Evolutionary conservation across 2,329 filamentous ascomycete genomes (phyloP), one percentile per base, ranked within the genome.

Genomic region (Penicillium sclerotigenum): DNA sequence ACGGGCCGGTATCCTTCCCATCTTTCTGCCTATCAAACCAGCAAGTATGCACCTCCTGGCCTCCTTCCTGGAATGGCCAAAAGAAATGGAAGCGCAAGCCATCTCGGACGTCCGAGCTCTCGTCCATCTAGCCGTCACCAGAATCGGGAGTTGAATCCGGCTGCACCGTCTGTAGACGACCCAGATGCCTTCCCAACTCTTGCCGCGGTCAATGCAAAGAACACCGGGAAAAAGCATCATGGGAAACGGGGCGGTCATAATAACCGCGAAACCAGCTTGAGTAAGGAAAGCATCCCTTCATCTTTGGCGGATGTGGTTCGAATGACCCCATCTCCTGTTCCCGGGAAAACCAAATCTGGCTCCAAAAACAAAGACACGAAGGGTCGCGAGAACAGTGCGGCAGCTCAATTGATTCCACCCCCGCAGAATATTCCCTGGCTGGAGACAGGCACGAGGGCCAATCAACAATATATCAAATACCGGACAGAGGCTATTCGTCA

Each of bases 401-500:
- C 91, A 29, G 89, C 91, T 16, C 87, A 90, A 71, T 87, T 90
- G 2, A 97, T 99, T 54, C 84, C 90, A 18, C 85, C 87, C 55
- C 94, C 94, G 10, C 91, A 94, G 69, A 89, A 97, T 65, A 91
- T 99, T 45, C 94, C 94, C 0, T 99, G 94, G 94, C 79, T 97
- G 4, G 93, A 97, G 74, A 97, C 94, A 2, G 94, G 94, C 22
- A 87, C 93, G 51, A 86, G 85, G 61, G 90, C 90, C 62, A 97
- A 99, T 73, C 91, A 92, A 74, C 88, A 91, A 24, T 99, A 99
- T 72, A 84, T 99, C 64, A 96, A 96, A 77, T 91, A 92, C 64
- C 88, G 94, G 51, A 89, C 92, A 68, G 93, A 97, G 75, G 94
- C 94, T 56, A 96, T 99, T 73, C 96, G 96, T 76, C 94, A 99